Conservation (phyloP, 177 flowering plant species). For the Vitis hybrid region DNA sequence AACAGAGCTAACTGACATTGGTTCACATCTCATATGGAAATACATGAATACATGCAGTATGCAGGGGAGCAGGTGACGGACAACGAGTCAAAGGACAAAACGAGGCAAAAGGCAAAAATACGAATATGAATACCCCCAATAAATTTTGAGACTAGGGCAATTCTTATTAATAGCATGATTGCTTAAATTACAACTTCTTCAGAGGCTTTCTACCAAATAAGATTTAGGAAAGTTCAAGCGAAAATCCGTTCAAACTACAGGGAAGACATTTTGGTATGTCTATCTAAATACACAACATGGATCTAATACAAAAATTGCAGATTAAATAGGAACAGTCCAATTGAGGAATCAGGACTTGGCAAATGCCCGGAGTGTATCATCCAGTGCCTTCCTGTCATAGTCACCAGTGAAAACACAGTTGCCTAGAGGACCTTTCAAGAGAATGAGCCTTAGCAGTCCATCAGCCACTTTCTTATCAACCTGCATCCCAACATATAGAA, state of each 20-base stretch:
- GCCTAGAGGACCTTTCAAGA: conserved; percentile 91
- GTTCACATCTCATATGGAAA: too few relatives aligned
- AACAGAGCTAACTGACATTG: too few relatives aligned
- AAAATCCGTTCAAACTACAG: not conserved
- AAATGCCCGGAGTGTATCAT: conserved; percentile 84
- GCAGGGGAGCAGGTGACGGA: too few relatives aligned
- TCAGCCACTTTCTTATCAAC: conserved; percentile 99
- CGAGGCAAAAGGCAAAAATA: too few relatives aligned
- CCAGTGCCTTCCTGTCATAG: conserved; percentile 79
- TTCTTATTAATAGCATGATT: too few relatives aligned
- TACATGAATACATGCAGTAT: too few relatives aligned
- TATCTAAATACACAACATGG: not conserved
- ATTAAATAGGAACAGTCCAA: not conserved
- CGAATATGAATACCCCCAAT: too few relatives aligned
- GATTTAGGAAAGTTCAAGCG: not conserved
- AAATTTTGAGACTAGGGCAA: too few relatives aligned
- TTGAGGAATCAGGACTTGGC: conserved; percentile 54
- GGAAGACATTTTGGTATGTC: not conserved
- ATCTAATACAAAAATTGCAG: not conserved
- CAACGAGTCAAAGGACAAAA: too few relatives aligned
- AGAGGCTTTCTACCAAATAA: not conserved
- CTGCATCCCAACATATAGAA: conserved; percentile 33
- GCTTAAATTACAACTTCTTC: not conserved
- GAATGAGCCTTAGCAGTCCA: conserved; percentile 92
- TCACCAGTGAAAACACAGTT: conserved; percentile 95